These are phyloP conservation scores for Cladosporium sphaerospermum DNA, from an alignment of 2,329 filamentous ascomycete species.

Conservation along the genomic window DNA sequence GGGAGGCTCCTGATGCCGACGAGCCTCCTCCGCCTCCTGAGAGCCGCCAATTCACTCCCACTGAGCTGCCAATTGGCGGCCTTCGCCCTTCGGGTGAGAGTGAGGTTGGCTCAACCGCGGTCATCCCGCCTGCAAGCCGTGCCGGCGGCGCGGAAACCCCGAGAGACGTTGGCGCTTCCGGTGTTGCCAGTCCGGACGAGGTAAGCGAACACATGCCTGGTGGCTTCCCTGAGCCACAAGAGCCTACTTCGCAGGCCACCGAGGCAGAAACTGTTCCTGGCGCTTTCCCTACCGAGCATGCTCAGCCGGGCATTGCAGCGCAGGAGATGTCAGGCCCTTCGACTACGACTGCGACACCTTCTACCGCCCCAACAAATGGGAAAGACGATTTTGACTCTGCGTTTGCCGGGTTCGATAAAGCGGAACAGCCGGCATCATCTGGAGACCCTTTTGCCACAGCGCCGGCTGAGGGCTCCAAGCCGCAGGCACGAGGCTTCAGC, in stretches of 20 bases:
- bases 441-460: slow-evolving; percentile 39
- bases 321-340: slow-evolving; percentile 41
- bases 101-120: slow-evolving; percentile 52
- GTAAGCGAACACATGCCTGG: slow-evolving; percentile 38
- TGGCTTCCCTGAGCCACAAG: slow-evolving; percentile 38
- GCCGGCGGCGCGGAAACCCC: slow-evolving; percentile 25
- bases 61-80: slow-evolving; percentile 63
- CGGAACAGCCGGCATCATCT: slow-evolving; percentile 19
- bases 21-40: slow-evolving; percentile 64
- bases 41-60: slow-evolving; percentile 71
- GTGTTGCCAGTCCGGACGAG: not conserved
- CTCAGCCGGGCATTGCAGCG: slow-evolving; percentile 7
- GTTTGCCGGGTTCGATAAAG: slow-evolving; percentile 64
- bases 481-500: slow-evolving; percentile 32
- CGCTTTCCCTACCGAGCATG: slow-evolving; percentile 6
- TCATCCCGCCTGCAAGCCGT: slow-evolving; percentile 28
- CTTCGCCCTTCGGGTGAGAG: slow-evolving; percentile 41
- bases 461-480: slow-evolving; percentile 28
- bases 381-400: slow-evolving; percentile 82
- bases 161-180: slow-evolving; percentile 13
- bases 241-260: not conserved
- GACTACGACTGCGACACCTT: slow-evolving; percentile 41
- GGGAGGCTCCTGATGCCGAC: slow-evolving; percentile 43
- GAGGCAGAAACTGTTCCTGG: not conserved
- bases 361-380: slow-evolving; percentile 25